Evolutionary conservation across 1,284 basidiomycete species (phyloP).

Genomic region (Mixia osmundae): DNA sequence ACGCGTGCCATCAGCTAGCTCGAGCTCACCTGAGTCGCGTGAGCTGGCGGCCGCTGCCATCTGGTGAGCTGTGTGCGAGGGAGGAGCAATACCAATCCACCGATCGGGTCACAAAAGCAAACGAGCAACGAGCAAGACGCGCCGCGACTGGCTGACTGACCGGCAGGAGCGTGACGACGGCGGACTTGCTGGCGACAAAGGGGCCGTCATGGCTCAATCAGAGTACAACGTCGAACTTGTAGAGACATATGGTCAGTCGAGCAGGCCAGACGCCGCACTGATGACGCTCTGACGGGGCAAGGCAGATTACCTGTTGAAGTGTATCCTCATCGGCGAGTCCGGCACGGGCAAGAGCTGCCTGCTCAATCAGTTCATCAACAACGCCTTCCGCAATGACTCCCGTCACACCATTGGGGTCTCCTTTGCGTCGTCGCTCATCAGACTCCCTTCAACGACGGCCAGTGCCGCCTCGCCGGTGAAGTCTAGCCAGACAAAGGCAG

Average conservation of each 20-base stretch:
- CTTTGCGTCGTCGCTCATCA: slow-evolving; percentile 18
- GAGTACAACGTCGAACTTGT: no score
- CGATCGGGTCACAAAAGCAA: no score
- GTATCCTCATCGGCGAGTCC: slow-evolving; percentile 1
- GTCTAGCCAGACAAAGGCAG: slow-evolving; percentile 5
- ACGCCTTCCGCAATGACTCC: slow-evolving; percentile 37
- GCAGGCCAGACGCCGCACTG: no score
- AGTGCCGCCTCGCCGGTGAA: slow-evolving; percentile 6
- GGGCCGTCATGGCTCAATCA: no score
- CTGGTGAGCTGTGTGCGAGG: no score
- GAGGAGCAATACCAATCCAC: no score
- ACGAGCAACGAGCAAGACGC: not conserved
- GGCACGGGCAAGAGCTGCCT: slow-evolving; percentile 66
- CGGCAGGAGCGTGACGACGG: slow-evolving; percentile 4
- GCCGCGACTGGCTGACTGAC: no score
- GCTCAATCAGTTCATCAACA: slow-evolving; percentile 84
- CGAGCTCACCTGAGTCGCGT: no score
- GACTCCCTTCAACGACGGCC: slow-evolving; percentile 10
- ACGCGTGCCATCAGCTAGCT: no score
- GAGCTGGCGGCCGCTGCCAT: no score
- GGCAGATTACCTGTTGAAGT: slow-evolving; percentile 10
- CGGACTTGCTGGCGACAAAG: slow-evolving; percentile 2
- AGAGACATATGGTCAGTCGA: no score
- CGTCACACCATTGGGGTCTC: slow-evolving; percentile 40
- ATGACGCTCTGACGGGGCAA: no score